phyloP scores from a whole-genome alignment of 1,139 yeast genomes.

The Magnusiomyces paraingens region DNA sequence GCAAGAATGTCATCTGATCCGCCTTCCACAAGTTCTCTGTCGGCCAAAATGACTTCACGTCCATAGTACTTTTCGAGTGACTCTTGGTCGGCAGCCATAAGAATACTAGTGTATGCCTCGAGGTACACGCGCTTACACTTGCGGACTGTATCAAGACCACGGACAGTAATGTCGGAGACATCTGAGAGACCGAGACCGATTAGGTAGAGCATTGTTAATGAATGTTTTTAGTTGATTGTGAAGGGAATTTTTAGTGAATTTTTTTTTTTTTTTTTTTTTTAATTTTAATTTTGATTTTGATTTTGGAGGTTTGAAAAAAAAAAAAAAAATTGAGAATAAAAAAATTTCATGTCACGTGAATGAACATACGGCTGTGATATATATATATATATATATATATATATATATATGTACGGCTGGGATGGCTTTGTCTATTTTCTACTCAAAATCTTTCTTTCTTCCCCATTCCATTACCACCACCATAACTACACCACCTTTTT shows the following conservation, averaged over 20 bases:
- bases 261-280: not conserved
- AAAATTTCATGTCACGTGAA: no score
- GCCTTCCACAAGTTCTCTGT: slow-evolving; percentile 86
- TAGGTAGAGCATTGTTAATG: slow-evolving; percentile 63
- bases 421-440: no score
- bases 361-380: no score
- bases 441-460: no score
- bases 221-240: not conserved
- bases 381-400: no score
- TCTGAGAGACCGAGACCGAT: slow-evolving; percentile 90
- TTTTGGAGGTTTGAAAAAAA: no score
- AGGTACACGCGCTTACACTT: slow-evolving; percentile 82
- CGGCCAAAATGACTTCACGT: slow-evolving; percentile 78
- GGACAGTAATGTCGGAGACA: slow-evolving; percentile 84
- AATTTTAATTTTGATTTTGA: no score
- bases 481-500: no score
- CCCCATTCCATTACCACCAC: no score
- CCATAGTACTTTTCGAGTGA: slow-evolving; percentile 64
- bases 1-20: slow-evolving; percentile 78
- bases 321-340: no score
- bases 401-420: no score
- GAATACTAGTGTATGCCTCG: slow-evolving; percentile 91
- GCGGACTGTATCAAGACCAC: slow-evolving; percentile 81
- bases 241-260: not conserved
- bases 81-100: slow-evolving; percentile 82